A percentile compares a stretch with the other conserved stretches of the same genome.
Conservation (phyloP, 805 yeast genomes). For the Metschnikowia sp. region DNA sequence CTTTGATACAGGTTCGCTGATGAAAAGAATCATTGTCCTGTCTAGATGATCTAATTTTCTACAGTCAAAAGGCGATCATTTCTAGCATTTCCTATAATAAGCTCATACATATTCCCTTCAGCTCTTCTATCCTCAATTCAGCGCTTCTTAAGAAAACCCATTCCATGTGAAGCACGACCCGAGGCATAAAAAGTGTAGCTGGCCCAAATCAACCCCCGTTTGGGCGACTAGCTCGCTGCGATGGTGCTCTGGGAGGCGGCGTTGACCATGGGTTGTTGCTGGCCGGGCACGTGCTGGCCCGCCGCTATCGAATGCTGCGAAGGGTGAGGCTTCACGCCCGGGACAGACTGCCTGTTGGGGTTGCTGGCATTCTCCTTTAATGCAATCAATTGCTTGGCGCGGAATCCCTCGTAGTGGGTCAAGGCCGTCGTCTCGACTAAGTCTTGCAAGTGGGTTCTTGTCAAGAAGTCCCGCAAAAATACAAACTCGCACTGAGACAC, state of each 20-base stretch:
- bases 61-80: too few relatives aligned
- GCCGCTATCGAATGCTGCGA: slow-evolving; percentile 4
- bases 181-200: too few relatives aligned
- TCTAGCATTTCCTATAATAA: too few relatives aligned
- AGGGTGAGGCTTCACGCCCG: slow-evolving; percentile 8
- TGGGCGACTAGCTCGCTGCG: slow-evolving; percentile 4
- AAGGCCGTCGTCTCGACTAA: slow-evolving; percentile 88
- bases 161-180: too few relatives aligned
- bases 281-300: slow-evolving; percentile 3
- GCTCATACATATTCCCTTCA: too few relatives aligned
- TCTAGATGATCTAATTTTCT: too few relatives aligned
- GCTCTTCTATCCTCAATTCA: too few relatives aligned
- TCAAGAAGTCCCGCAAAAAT: slow-evolving; percentile 87
- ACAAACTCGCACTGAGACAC: slow-evolving; percentile 94
- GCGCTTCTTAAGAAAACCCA: too few relatives aligned
- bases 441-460: slow-evolving; percentile 94
- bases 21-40: too few relatives aligned
- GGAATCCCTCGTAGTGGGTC: slow-evolving; percentile 87
- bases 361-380: slow-evolving; percentile 83
- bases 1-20: too few relatives aligned
- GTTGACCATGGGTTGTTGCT: slow-evolving; percentile 15
- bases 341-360: slow-evolving; percentile 35
- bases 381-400: slow-evolving; percentile 90
- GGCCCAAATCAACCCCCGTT: too few relatives aligned
- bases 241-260: slow-evolving; percentile 18